These are phyloP conservation scores for Diaporthe vexans DNA, from an alignment of 2,329 filamentous ascomycete species.

Conservation along the genomic window DNA sequence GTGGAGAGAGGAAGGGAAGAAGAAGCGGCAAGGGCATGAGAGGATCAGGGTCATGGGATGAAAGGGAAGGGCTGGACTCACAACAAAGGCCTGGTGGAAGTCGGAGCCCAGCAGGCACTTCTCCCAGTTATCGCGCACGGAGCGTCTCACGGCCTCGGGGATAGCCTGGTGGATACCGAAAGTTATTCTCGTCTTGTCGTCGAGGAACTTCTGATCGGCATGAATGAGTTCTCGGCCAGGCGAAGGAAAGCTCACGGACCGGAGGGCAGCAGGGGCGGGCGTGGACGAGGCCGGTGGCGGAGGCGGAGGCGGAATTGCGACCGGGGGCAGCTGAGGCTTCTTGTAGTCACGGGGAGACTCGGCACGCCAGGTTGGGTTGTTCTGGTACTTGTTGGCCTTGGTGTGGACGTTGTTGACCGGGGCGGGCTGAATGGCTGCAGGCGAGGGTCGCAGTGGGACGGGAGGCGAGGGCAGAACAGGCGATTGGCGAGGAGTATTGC, in stretches of 20 bases:
- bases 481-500: slow-evolving; percentile 19
- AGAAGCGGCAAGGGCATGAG: not conserved
- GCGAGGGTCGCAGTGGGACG: not conserved
- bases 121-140: slow-evolving; percentile 65
- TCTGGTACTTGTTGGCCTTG: not conserved
- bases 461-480: slow-evolving; percentile 17
- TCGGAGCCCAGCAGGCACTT: slow-evolving; percentile 64
- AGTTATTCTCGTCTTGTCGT: slow-evolving; percentile 56
- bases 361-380: slow-evolving; percentile 4
- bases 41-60: not conserved
- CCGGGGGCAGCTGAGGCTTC: not conserved
- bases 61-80: slow-evolving; percentile 51
- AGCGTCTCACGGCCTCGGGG: slow-evolving; percentile 62
- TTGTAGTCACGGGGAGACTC: not conserved
- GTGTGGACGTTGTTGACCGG: not conserved
- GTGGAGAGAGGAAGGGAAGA: not conserved
- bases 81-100: slow-evolving; percentile 66
- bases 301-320: not conserved
- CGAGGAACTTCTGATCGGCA: slow-evolving; percentile 52
- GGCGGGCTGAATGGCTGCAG: not conserved
- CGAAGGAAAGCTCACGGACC: slow-evolving; percentile 51
- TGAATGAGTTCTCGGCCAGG: slow-evolving; percentile 49
- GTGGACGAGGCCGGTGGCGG: not conserved
- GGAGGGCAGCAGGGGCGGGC: not conserved
- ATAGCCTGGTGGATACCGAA: slow-evolving; percentile 57